Evolutionary conservation across 148 eudicot species (phyloP), one percentile per base, ranked within the genome.

Genomic region (Mesembryanthemum crystallinum): DNA sequence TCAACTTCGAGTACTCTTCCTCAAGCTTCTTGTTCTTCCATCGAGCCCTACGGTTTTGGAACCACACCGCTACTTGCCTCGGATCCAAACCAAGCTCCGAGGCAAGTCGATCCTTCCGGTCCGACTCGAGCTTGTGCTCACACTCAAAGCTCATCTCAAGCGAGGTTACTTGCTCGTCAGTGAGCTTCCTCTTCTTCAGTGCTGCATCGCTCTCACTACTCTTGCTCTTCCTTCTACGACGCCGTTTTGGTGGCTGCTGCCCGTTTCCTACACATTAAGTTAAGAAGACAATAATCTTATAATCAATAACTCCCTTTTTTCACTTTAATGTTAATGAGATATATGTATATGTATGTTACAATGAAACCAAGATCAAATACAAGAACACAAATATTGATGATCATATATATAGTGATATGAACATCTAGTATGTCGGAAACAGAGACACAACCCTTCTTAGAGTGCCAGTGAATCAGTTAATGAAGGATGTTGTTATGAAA

Each of bases 51-150:
- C 97, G 72, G 83, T 94, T 94, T 77, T 94, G 98, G 69, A 94
- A 94, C 98, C 98, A 94, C 25, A 94, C 98, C 8, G 98, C 97
- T 6, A 94, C 98, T 67, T 94, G 98, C 64, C 92, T 87, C 1
- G 96, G 96, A 45, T 94, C 97, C 61, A 94, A 80, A 0, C 94
- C 94, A 1, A 92, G 87, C 74, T 94, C 97, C n/a, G 85, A 67
- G 7, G 98, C 97, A 3, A 94, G 82, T 33, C 60, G 58, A 43
- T 92, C 98, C 68, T 94, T 94, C 35, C 96, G 82, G 72, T 90
- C 97, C 0, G 97, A 88, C 84, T 94, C 98, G 28, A 94, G 75
- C 39, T 94, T 94, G 25, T 94, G 98, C 30, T 92, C 98, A 68
- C 68, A 77, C 8, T 86, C 97, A 32, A 94, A 94, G 65, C 83